Evolutionary conservation across 169 alveolate species (phyloP), one percentile per base, ranked within the genome.

Genomic region (Fabrea salina): DNA sequence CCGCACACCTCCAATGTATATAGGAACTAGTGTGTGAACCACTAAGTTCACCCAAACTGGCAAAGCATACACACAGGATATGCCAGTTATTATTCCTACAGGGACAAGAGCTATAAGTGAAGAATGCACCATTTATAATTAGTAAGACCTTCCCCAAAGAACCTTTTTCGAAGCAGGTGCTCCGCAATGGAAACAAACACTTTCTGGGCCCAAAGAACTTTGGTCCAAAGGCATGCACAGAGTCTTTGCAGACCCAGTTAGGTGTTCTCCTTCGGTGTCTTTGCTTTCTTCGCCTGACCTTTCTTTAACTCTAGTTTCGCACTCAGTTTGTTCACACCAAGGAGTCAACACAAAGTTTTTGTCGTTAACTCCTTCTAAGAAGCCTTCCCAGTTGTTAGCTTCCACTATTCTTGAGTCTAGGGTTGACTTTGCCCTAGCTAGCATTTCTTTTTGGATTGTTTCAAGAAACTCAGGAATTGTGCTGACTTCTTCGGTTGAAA

Each of bases 71-170:
- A 64, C 16, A n/a, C n/a, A n/a, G n/a, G n/a, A n/a, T n/a, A n/a
- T n/a, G n/a, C n/a, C n/a, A n/a, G n/a, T n/a, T n/a, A n/a, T n/a
- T n/a, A n/a, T n/a, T n/a, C n/a, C n/a, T n/a, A n/a, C n/a, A n/a
- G n/a, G n/a, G n/a, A n/a, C n/a, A n/a, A n/a, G n/a, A n/a, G n/a
- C n/a, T n/a, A n/a, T n/a, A n/a, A n/a, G n/a, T n/a, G n/a, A n/a
- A n/a, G n/a, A n/a, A n/a, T n/a, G n/a, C n/a, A n/a, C n/a, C n/a
- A n/a, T n/a, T n/a, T n/a, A n/a, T n/a, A 54, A 4, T 89, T 92
- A 91, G 83, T 94, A 94, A 57, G 95, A 87, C 86, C 95, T 94
- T 82, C 95, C 96, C 94, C 95, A 94, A 43, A 90, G 71, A 25
- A 92, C 94, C 44, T 71, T 64, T 7, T 61, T 75, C 53, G 74